Evolutionary conservation across 2,329 filamentous ascomycete species (phyloP), one percentile per base, ranked within the genome.

Genomic region (Alternaria triticina): DNA sequence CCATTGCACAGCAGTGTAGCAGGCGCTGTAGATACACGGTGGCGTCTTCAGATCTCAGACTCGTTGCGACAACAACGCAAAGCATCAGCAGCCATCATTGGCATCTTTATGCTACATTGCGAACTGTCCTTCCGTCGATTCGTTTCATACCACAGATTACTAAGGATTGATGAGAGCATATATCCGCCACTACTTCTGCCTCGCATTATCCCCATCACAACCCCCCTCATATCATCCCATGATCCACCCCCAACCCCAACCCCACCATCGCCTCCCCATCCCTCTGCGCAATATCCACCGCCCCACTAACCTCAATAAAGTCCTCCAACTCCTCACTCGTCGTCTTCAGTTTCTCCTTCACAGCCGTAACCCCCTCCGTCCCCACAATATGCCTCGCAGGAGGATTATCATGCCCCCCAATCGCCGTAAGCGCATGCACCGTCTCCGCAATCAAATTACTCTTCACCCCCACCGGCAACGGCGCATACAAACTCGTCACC

Each of bases 241-340:
- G 62, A 54, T 70, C 68, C 45, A 67, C 55, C 8, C 23, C 25
- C 52, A 70, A 40, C 5, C 54, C 25, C 52, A 70, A 44, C 9
- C 54, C 54, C 11, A 28, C 30, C 47, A 64, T 46, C 11, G 50
- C 63, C 46, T 73, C 71, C n/a, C 69, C 66, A 17, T 75, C 72
- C 57, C 73, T 55, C 15, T 72, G 78, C 30, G 76, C 77, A 58
- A 93, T 91, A 77, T 97, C 94, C 15, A 96, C 94, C 0, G 92
- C 90, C 68, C 91, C 86, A 74, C 94, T 97, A 25, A 94, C 91
- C 72, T 97, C 93, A 27, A 97, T 91, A 80, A 98, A 98, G 70
- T 98, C 96, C 79, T 98, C 96, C 60, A 98, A 83, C 82, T 98
- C 96, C 78, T 98, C 94, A 67, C 93, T 97, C 3, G 97, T 93